Conservation (phyloP, 2,329 filamentous ascomycete species). For the Fusarium temperatum region DNA sequence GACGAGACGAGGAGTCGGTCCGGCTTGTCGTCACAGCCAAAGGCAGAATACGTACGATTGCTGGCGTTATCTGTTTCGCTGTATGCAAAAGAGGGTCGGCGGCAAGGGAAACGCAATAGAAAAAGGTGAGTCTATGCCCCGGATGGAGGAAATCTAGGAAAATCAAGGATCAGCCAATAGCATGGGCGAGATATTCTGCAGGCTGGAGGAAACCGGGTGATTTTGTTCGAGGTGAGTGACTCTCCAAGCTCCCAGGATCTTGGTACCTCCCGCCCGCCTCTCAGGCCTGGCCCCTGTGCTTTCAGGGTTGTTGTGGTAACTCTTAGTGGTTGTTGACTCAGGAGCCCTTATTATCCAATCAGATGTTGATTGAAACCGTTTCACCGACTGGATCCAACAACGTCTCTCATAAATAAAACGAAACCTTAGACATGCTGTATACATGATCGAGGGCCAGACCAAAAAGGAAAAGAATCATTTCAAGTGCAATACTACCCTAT, state of each 20-base stretch:
- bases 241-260: conserved; percentile 24
- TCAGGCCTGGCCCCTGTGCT: conserved; percentile 8
- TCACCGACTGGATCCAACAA: conserved; percentile 18
- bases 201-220: conserved; percentile 42
- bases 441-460: background rate
- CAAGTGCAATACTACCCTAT: conserved; percentile 4
- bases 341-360: conserved; percentile 6
- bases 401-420: background rate
- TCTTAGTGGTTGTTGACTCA: conserved; percentile 35
- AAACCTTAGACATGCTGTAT: background rate
- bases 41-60: conserved; percentile 25
- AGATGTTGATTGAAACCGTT: conserved; percentile 1
- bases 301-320: conserved; percentile 31
- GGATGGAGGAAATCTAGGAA: conserved; percentile 27
- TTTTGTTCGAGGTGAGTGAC: conserved; percentile 31
- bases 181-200: conserved; percentile 37
- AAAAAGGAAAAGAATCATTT: background rate
- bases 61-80: conserved; percentile 26
- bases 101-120: conserved; percentile 10
- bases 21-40: conserved; percentile 23
- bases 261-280: conserved; percentile 21
- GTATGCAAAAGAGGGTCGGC: conserved; percentile 25
- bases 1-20: conserved; percentile 32
- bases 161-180: conserved; percentile 38
- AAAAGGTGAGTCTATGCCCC: conserved; percentile 31